Base-by-base conservation (phyloP, 345 rosid species). In the Lepidium aucheri region DNA sequence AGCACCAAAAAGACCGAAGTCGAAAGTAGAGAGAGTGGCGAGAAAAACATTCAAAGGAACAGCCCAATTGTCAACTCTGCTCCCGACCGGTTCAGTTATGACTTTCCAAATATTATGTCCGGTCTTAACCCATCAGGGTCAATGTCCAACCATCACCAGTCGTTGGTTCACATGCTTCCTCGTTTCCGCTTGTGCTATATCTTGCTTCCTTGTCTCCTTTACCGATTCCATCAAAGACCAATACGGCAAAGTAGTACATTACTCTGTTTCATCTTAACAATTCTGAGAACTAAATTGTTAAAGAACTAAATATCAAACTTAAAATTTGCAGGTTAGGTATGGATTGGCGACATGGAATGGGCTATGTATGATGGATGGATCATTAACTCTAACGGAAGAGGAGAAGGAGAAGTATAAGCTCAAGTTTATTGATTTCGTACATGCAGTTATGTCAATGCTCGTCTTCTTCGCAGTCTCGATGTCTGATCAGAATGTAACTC, bases 31-130 rank as follows among this genome's bases (percentile, higher is more conserved):
- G 41, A 85, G 67, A 59, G 78, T 74, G 4, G 45, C 74, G 15
- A 80, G 87, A 44, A 85, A 83, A 63, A 81, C 92, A 30, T 84
- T 83, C 68, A 87, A 87, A 82, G 85, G 91, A 28, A 81, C 92
- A 5, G 79, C 85, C 5, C 54, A 72, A 53, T 18, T 89, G 13
- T 56, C 92, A 10, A 87, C 75, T 72, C 92, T 85, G 44, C 81
- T 83, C 10, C 90, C 92, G 0, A 85, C 98, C 3, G 86, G 95
- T 11, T 83, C 96, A 0, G 90, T 87, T 33, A 83, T 89, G 38
- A 60, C 82, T 12, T 89, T 86, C 69, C 95, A 91, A 57, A 55
- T 87, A 52, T 22, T 87, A 10, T 85, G 92, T 9, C 98, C 98
- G 2, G 63, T 82, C 12, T 8, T 87, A 32, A 83, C 95, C 0